Conservation (phyloP, 257 asterid species). For the Solanum bukasovii region DNA sequence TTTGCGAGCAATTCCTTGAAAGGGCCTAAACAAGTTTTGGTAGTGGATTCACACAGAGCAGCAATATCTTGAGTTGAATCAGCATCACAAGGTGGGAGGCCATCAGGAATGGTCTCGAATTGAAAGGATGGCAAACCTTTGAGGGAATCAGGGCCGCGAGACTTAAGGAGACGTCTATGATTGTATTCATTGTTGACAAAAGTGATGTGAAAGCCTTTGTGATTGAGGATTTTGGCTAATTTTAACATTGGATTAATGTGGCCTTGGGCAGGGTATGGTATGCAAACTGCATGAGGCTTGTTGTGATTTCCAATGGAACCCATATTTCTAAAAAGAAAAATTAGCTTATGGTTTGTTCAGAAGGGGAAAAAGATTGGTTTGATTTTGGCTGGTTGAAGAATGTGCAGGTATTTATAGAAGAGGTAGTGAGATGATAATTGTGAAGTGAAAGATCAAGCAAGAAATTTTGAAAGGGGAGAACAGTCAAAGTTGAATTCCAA, state of each 20-base stretch:
- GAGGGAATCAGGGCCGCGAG: neutral
- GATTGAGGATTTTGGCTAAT: constrained; percentile 6
- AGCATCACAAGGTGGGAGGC: constrained; percentile 4
- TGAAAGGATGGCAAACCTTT: constrained; percentile 3
- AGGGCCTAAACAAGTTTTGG: neutral
- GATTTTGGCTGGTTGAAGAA: neutral
- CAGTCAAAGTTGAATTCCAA: neutral
- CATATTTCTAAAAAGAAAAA: neutral
- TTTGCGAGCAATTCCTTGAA: neutral
- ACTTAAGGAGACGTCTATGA: neutral
- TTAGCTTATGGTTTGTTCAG: neutral
- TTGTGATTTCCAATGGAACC: neutral
- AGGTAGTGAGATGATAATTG: neutral
- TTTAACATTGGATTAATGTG: constrained; percentile 8
- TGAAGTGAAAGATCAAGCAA: neutral
- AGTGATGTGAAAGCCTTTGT: constrained; percentile 8
- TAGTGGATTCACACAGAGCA: neutral
- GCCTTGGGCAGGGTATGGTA: constrained; percentile 14
- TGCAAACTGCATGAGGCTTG: constrained; percentile 9
- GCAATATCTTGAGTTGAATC: constrained; percentile 12
- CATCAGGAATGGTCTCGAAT: constrained; percentile 10
- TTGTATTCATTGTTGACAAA: constrained; percentile 10
- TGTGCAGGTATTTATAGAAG: neutral
- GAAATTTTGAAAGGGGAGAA: neutral
- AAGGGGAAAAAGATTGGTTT: neutral